These are phyloP conservation scores for Paraleonurus japonicus DNA, from an alignment of 257 asterid genomes.

Conservation along the genomic window DNA sequence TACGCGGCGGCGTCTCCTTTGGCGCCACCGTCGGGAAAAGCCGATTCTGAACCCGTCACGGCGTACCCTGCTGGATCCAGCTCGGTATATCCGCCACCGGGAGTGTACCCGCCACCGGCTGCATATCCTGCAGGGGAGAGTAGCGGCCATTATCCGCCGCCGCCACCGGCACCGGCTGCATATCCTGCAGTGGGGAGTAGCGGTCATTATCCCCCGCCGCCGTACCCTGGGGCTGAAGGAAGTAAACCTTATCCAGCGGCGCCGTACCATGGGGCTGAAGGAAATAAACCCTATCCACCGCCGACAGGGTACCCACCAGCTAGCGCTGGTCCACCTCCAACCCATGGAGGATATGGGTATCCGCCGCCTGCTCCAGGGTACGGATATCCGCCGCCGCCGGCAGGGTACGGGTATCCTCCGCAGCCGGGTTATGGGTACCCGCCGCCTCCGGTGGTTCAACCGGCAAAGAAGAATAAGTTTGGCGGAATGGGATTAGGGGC, in stretches of 20 bases:
- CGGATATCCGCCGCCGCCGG: slow-evolving; percentile 50
- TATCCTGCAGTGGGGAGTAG: background rate
- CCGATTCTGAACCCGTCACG: slow-evolving; percentile 31
- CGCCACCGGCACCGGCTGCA: background rate
- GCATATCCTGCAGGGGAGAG: slow-evolving; percentile 7
- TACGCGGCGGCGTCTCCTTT: slow-evolving; percentile 12
- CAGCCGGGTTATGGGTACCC: slow-evolving; percentile 59
- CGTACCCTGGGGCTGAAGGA: slow-evolving; percentile 24
- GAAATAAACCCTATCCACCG: slow-evolving; percentile 20
- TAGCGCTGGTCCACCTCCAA: slow-evolving; percentile 32
- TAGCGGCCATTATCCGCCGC: slow-evolving; percentile 33
- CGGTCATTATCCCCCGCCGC: slow-evolving; percentile 1
- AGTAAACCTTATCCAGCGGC: slow-evolving; percentile 25
- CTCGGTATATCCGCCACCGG: slow-evolving; percentile 44
- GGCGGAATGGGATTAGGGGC: slow-evolving; percentile 86
- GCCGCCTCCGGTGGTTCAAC: slow-evolving; percentile 40
- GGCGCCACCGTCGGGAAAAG: slow-evolving; percentile 21
- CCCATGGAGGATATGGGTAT: slow-evolving; percentile 41
- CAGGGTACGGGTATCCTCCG: slow-evolving; percentile 50
- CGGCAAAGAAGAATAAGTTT: slow-evolving; percentile 52
- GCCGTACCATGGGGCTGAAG: slow-evolving; percentile 19
- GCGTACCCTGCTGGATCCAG: slow-evolving; percentile 64
- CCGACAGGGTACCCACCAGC: slow-evolving; percentile 23
- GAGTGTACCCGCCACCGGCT: slow-evolving; percentile 40
- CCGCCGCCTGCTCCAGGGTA: slow-evolving; percentile 44